Base-by-base conservation (phyloP, 441 rosid species). In the Kokia cookei region DNA sequence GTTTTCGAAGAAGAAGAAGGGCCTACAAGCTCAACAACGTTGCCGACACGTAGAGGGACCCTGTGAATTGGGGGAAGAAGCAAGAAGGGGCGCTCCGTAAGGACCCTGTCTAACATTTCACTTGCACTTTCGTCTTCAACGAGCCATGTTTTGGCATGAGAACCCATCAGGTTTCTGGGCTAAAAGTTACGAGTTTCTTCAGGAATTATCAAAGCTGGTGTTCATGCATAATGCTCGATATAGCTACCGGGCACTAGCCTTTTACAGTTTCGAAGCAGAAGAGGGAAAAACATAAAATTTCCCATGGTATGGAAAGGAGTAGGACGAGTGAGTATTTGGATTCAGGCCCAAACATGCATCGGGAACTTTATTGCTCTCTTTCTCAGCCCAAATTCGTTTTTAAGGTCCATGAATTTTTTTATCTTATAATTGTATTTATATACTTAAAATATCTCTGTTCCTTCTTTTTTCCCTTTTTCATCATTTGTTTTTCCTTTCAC, bases 1-100 rank as follows among this genome's bases (percentile, higher is more conserved):
- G 97, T 92, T 86, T 94, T 92, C 74, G 87, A 92, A 19, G 93
- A 85, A 48, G 93, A 87, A 9, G 95, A 88, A 10, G 94, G 84
- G 3, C 97, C 98, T 4, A 86, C 80, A 47, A 94, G 78, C 86
- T 94, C 97, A 27, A 94, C 79, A 48, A 91, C 88, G 75, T 89
- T 88, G 53, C 97, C 97, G 19, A 79, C 84, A 65, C 95, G 97
- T 24, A 92, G 74, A 43, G 95, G 97, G 58, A 88, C 79, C 9
- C 88, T 75, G 73, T 91, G 88, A 68, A 94, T 85, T 3, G 91
- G 93, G 64, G 88, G 91, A 37, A 85, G 86, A 68, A 93, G 84
- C 51, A 91, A 47, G 64, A 82, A 71, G 0, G 90, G 85, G 1
- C 87, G 82, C 62, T 90, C 86, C 5, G 63, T 73, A 4, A 78